phyloP scores from a whole-genome alignment of 495 filamentous ascomycete species.

The Talaromyces proteolyticus region DNA sequence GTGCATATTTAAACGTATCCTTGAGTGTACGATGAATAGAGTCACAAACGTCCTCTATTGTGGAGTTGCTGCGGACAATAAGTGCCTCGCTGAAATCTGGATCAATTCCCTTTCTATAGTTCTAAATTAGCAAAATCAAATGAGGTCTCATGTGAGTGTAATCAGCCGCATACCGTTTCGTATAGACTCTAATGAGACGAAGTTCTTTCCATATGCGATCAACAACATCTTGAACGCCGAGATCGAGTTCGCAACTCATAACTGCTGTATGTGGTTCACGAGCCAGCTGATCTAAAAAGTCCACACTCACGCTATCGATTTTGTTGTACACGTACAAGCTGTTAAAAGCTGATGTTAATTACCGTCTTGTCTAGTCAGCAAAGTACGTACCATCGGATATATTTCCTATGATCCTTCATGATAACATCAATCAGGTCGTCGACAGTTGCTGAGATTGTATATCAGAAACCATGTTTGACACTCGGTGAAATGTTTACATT shows the following conservation, averaged over 20 bases:
- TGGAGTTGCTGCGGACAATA: slow-evolving; percentile 81
- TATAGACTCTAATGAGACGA: slow-evolving; percentile 87
- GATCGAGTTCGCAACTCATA: slow-evolving; percentile 96
- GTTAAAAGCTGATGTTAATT: background rate
- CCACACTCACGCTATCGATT: slow-evolving; percentile 90
- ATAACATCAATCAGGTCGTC: slow-evolving; percentile 99
- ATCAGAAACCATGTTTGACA: background rate
- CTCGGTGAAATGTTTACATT: background rate
- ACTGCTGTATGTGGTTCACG: slow-evolving; percentile 90
- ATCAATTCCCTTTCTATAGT: slow-evolving; percentile 69
- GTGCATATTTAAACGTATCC: slow-evolving; percentile 97
- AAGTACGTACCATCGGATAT: slow-evolving; percentile 67
- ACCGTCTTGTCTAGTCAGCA: background rate
- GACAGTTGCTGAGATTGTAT: slow-evolving; percentile 60
- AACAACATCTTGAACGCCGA: slow-evolving; percentile 94
- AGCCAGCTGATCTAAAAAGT: slow-evolving; percentile 87
- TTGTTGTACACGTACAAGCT: slow-evolving; percentile 99
- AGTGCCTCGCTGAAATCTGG: slow-evolving; percentile 90
- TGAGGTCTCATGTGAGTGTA: background rate
- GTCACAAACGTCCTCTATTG: slow-evolving; percentile 97
- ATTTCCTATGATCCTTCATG: slow-evolving; percentile 98
- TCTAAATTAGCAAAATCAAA: background rate
- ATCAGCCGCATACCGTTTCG: slow-evolving; percentile 59
- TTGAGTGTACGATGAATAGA: slow-evolving; percentile 90
- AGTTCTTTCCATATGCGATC: slow-evolving; percentile 96